Percentiles rank a stretch among this genome's conserved stretches.
These are phyloP conservation scores for Trichoderma parareesei DNA, from an alignment of 495 filamentous ascomycete genomes.

Conservation along the genomic window DNA sequence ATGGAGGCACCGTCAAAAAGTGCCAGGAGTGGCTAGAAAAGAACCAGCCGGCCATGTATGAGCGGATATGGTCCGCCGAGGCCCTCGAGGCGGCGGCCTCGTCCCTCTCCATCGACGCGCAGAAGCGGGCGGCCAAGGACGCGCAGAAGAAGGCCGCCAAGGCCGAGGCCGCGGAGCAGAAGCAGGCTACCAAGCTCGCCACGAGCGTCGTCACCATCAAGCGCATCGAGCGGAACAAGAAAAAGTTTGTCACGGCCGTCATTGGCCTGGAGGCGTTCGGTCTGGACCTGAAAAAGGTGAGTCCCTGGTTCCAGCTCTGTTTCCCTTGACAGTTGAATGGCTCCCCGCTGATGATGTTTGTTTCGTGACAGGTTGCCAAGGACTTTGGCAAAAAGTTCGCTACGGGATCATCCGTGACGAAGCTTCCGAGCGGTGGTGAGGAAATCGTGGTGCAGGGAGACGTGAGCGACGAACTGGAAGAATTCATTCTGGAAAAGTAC, in stretches of 20 bases:
- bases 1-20: slow-evolving; percentile 95
- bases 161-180: slow-evolving; percentile 72
- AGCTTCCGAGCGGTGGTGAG: slow-evolving; percentile 74
- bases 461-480: slow-evolving; percentile 87
- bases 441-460: slow-evolving; percentile 98
- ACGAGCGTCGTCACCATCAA: slow-evolving; percentile 82
- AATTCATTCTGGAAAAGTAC: slow-evolving; percentile 82
- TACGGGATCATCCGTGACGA: slow-evolving; percentile 86
- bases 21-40: slow-evolving; percentile 92
- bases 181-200: slow-evolving; percentile 67
- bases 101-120: slow-evolving; percentile 76
- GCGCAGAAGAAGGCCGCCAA: slow-evolving; percentile 84
- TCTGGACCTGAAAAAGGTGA: slow-evolving; percentile 82
- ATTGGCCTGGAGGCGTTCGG: slow-evolving; percentile 82
- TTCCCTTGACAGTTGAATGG: neutral
- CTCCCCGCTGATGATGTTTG: slow-evolving; percentile 24
- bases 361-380: slow-evolving; percentile 46
- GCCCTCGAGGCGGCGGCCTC: slow-evolving; percentile 74
- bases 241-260: slow-evolving; percentile 92
- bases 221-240: slow-evolving; percentile 94
- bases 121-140: slow-evolving; percentile 89
- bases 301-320: slow-evolving; percentile 14
- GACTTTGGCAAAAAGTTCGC: slow-evolving; percentile 90
- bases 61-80: slow-evolving; percentile 76
- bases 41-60: slow-evolving; percentile 62